Evolutionary conservation across 2,329 filamentous ascomycete genomes (phyloP).

Genomic region (Penicillium sp.): DNA sequence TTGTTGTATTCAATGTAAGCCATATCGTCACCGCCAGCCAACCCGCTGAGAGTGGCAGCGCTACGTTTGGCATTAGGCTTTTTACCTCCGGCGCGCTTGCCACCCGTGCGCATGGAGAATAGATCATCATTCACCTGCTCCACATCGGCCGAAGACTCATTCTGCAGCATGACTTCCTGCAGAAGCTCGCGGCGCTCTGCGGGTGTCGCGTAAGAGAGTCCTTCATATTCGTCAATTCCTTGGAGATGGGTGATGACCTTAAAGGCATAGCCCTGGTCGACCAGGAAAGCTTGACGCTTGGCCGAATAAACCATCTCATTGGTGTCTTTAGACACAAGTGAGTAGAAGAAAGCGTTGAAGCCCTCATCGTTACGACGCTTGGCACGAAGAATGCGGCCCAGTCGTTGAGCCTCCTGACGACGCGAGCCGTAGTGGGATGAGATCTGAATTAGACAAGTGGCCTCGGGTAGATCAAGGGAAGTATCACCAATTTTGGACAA

Average conservation of each 20-base stretch:
- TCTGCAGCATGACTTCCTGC: conserved; percentile 84
- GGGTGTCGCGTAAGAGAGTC: conserved; percentile 76
- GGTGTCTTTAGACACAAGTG: conserved; percentile 93
- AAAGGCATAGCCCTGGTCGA: conserved; percentile 98
- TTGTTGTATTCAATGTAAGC: conserved; percentile 88
- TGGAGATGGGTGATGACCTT: conserved; percentile 96
- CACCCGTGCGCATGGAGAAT: conserved; percentile 57
- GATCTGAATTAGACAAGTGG: conserved; percentile 94
- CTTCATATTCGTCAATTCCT: conserved; percentile 81
- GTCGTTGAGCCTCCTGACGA: conserved; percentile 89
- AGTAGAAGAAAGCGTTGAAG: conserved; percentile 99
- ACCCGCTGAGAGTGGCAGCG: conserved; percentile 79
- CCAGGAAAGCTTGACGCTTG: conserved; percentile 93
- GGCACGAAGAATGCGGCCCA: conserved; percentile 89
- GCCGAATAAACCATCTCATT: conserved; percentile 98
- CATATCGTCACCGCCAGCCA: conserved; percentile 94
- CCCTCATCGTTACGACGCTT: conserved; percentile 97
- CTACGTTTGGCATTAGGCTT: conserved; percentile 71
- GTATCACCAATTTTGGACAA: conserved; percentile 97
- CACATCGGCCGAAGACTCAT: conserved; percentile 70
- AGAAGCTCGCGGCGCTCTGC: conserved; percentile 82
- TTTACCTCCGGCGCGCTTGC: conserved; percentile 37
- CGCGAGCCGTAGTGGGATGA: conserved; percentile 97
- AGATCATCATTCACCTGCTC: conserved; percentile 70
- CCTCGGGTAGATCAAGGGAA: conserved; percentile 94